Evolutionary conservation across 2,329 filamentous ascomycete species (phyloP), one percentile per base, ranked within the genome.

Genomic region (Pseudonectria foliicola): DNA sequence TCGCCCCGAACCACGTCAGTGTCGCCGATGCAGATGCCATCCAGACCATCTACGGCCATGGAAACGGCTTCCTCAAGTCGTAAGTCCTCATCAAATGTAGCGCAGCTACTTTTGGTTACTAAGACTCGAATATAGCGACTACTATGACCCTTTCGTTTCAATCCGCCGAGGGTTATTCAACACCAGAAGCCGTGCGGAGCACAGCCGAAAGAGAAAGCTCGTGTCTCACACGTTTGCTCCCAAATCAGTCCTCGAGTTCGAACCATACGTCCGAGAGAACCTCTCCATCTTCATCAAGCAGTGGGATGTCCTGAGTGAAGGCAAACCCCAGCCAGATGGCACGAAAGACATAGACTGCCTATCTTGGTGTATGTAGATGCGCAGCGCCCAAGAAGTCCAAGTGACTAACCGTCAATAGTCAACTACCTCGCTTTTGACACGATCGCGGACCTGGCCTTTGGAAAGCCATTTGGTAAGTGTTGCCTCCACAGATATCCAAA

Each of bases 391-490:
- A 8, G 18, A 21, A 21, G 18, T 8, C 18, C 8, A 5, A 21
- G 18, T 8, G 5, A 21, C 18, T 21, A 21, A 21, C 18, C 18
- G 5, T 21, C 5, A 6, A 21, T 21, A 21, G 18, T 21, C 18
- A 21, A 21, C 18, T 43, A 38, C 16, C 13, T 43, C 16, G 38
- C 41, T 7, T 43, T 43, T 11, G 41, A 43, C 18, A 43, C 40
- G 10, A 43, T 40, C n/a, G 41, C 38, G 6, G 38, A 43, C 23
- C 29, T 43, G 21, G 41, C 41, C 14, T 43, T 43, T 12, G 41
- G 41, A 11, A 38, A 38, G 3, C 41, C 41, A 7, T 43, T 43
- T 25, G 41, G 38, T 5, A 43, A 8, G 18, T 8, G 8, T n/a
- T n/a, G n/a, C n/a, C n/a, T n/a, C n/a, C n/a, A n/a, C n/a, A n/a